phyloP scores from a whole-genome alignment of 2,329 filamentous ascomycete genomes.

The Penicillium sp. region DNA sequence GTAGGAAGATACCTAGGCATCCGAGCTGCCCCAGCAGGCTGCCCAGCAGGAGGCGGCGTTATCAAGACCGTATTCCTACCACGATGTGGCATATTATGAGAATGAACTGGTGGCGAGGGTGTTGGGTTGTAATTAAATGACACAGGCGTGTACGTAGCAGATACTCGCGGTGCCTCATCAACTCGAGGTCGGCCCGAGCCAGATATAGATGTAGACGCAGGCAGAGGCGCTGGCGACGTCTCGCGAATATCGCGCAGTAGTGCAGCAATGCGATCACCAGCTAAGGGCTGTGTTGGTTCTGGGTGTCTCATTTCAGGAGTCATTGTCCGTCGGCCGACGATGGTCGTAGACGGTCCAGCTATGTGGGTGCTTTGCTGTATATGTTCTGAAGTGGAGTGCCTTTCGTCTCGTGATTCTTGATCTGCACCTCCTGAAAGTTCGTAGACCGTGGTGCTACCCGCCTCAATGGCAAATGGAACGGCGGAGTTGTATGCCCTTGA shows the following conservation, averaged over 20 bases:
- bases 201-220: background rate
- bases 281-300: background rate
- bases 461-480: background rate
- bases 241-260: background rate
- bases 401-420: background rate
- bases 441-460: background rate
- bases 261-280: background rate
- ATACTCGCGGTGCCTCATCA: background rate
- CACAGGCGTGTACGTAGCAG: background rate
- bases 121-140: background rate
- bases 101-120: background rate
- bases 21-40: background rate
- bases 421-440: background rate
- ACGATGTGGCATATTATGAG: background rate
- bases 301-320: conserved; percentile 2
- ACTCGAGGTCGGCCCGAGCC: background rate
- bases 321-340: background rate
- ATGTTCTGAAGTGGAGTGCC: background rate
- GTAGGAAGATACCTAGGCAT: background rate
- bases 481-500: background rate
- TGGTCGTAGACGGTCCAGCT: background rate
- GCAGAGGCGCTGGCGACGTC: background rate
- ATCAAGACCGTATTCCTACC: background rate
- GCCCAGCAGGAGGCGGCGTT: background rate
- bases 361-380: background rate